Conservation (phyloP, 192 early-diverging fungal species). For the Linnemannia schmuckeri region DNA sequence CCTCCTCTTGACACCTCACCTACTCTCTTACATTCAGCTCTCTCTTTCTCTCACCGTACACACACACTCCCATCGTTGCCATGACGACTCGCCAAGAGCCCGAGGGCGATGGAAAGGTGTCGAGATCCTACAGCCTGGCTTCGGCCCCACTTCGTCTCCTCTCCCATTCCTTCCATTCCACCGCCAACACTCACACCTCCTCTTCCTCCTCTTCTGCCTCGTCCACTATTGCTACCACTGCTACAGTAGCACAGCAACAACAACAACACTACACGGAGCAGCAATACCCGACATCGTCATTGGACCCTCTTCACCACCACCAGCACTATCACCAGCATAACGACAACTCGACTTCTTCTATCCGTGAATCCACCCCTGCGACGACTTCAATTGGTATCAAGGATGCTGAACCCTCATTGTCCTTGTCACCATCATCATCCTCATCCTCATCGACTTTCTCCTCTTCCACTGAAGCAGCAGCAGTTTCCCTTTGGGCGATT, state of each 20-base stretch:
- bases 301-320: neutral
- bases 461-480: too few relatives aligned
- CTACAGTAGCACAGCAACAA: constrained; percentile 1
- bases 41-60: neutral
- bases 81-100: constrained; percentile 46
- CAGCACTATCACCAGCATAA: neutral
- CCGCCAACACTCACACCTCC: constrained; percentile 40
- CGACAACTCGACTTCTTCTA: neutral
- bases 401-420: neutral
- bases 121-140: constrained; percentile 42
- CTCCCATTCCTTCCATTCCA: constrained; percentile 54
- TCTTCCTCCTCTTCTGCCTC: neutral
- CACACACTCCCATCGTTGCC: constrained; percentile 1
- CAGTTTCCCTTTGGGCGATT: too few relatives aligned
- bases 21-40: neutral
- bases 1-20: neutral
- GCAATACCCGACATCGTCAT: neutral
- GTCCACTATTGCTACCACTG: neutral
- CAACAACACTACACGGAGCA: neutral
- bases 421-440: neutral
- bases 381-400: neutral
- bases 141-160: constrained; percentile 50
- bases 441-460: neutral
- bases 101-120: constrained; percentile 38
- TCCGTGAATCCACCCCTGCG: neutral